Evolutionary conservation across 345 rosid genomes (phyloP), one percentile per base, ranked within the genome.

Genomic region (Salix suchowensis): DNA sequence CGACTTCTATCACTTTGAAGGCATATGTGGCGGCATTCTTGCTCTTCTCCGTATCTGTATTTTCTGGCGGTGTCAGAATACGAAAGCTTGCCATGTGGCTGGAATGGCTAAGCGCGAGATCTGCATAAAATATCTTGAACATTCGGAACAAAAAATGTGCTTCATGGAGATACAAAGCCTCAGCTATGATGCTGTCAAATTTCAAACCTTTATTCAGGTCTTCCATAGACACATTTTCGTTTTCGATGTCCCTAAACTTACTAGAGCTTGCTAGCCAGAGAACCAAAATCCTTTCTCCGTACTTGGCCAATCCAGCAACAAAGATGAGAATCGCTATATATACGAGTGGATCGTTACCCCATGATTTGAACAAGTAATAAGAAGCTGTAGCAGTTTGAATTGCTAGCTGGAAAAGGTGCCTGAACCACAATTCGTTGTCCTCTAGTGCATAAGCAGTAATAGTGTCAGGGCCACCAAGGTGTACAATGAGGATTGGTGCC

Each of bases 401-500:
- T 18, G 44, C 66, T 10, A 80, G 14, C 26, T 76, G 74, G 26
- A 80, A 34, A 39, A 80, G 34, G 12, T 80, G 80, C 65, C 83
- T 68, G 18, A 12, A 12, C 4, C 80, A 76, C 28, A 80, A 65
- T 34, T 76, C 50, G 46, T 76, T 76, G 52, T 80, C 83, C 42
- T 80, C 83, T 2, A 76, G 74, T 8, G 83, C 52, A 24, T 76
- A 80, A 34, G 83, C 80, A 0, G 83, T 72, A 12, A 80, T 76
- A 68, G 62, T 67, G 61, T 80, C 79, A 6, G 83, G 80, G 30
- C 74, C 71, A 37, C 80, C 79, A 14, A 76, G 75, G 32, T 72
- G 80, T 15, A 80, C 50, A 23, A 80, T 68, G 37, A 80, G 77
- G 48, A 80, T 23, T 0, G 83, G 83, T 19, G 83, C 83, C 77